phyloP scores from a whole-genome alignment of 208 protist species.

The Trypanosomatidae sp. region DNA sequence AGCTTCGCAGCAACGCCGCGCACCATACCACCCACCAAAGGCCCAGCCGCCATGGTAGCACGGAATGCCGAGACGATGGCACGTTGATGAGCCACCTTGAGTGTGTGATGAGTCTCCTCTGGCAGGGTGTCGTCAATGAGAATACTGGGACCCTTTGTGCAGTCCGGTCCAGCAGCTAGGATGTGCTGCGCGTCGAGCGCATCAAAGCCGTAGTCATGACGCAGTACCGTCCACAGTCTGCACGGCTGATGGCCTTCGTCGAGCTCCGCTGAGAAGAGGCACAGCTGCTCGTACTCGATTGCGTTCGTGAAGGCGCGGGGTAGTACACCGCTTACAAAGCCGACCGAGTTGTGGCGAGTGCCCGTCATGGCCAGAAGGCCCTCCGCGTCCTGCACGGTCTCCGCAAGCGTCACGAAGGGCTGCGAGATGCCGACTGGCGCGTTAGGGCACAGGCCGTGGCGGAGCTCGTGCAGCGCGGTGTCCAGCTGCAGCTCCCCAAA shows the following conservation, averaged over 20 bases:
- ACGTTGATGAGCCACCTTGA: constrained; percentile 89
- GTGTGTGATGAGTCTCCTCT: constrained; percentile 45
- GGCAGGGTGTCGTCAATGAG: constrained; percentile 97
- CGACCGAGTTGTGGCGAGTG: constrained; percentile 36
- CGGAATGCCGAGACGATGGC: constrained; percentile 88
- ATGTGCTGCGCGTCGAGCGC: constrained; percentile 93
- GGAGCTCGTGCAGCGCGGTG: constrained; percentile 97
- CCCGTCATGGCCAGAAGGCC: constrained; percentile 72
- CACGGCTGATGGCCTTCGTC: constrained; percentile 9
- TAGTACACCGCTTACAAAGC: constrained; percentile 53
- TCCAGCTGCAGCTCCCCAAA: constrained; percentile 99
- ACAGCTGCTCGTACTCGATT: constrained; percentile 56
- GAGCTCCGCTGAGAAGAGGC: constrained; percentile 33
- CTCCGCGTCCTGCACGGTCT: constrained; percentile 96
- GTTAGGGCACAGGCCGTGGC: constrained; percentile 65
- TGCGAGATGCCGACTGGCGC: constrained; percentile 86
- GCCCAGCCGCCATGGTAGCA: constrained; percentile 88
- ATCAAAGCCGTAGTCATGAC: constrained; percentile 95
- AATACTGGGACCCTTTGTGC: constrained; percentile 93
- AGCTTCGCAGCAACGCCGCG: constrained; percentile 58
- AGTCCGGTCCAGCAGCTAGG: constrained; percentile 93
- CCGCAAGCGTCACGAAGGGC: constrained; percentile 96
- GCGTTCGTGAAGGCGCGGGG: constrained; percentile 35
- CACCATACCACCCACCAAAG: constrained; percentile 97
- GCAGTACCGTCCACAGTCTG: constrained; percentile 54